Base-by-base conservation (phyloP, 192 early-diverging fungal species). In the Podila minutissima region DNA sequence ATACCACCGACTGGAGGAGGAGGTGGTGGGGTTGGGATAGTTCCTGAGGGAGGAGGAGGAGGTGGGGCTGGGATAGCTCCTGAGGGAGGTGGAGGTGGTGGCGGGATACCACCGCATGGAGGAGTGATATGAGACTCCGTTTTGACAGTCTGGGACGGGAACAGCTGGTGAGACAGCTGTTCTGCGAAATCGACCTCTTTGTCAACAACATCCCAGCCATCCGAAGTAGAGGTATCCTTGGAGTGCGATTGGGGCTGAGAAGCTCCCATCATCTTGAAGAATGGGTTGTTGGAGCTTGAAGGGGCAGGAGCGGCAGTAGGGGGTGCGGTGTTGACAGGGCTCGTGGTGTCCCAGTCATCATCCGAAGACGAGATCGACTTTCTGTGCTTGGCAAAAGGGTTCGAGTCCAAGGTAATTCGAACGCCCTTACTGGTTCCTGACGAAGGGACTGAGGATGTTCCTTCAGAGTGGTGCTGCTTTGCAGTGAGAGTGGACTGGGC, bases 161-260 rank as follows among this genome's bases (percentile, higher is more conserved):
- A 66, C 1, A 70, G 51, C 17, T 76, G 69, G n/a, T 70, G 67
- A 9, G 74, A 61, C 6, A 76, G 22, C 28, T 76, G 67, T 20
- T 67, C 67, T 1, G 49, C 53, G 11, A 55, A 55, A 12, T 55
- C 53, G 15, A 69, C 57, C 9, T 76, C 74, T 29, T 78, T 78
- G 17, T 78, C 75, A 15, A 78, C 75, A 20, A 78, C 75, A 48
- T 78, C 75, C 75, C 75, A 78, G 20, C 75, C 69, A 57, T 78
- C 75, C 2, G 75, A 78, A 5, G 75, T 65, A 5, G 75, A 78
- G 5, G 75, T 65, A n/a, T 71, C 75, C 59, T 78, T 78, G 41
- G 69, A 71, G 33, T 78, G 75, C 8, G 63, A n/a, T 9, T 3
- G 64, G 12, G 2, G 58, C 1, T 29, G 49, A 63, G 17, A 38